These are phyloP conservation scores for Suillus spraguei DNA, from an alignment of 768 basidiomycete genomes.

Conservation along the genomic window DNA sequence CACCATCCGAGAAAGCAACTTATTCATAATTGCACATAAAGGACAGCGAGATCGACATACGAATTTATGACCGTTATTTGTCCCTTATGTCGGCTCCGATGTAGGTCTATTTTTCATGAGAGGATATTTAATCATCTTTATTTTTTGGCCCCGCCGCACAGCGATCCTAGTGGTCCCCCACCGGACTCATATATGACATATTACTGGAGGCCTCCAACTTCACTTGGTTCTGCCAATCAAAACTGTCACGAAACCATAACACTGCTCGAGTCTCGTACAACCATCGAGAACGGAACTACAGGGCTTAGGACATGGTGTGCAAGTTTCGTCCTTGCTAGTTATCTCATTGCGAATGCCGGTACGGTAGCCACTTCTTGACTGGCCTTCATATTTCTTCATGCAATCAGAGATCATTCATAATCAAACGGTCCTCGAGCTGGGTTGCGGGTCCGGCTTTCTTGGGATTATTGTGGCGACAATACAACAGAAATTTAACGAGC, in stretches of 20 bases:
- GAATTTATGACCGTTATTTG: slow-evolving; percentile 65
- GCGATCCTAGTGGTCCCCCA: slow-evolving; percentile 31
- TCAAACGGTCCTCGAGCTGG: slow-evolving; percentile 68
- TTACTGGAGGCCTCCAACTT: slow-evolving; percentile 48
- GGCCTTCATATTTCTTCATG: neutral
- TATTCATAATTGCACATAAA: slow-evolving; percentile 26
- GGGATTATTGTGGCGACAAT: slow-evolving; percentile 63
- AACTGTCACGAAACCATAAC: slow-evolving; percentile 48
- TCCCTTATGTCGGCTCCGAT: slow-evolving; percentile 41
- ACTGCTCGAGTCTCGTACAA: slow-evolving; percentile 71
- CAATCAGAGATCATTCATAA: slow-evolving; percentile 42
- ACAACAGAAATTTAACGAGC: slow-evolving; percentile 40
- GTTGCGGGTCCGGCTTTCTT: slow-evolving; percentile 76
- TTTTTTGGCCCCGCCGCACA: slow-evolving; percentile 1
- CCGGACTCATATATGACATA: slow-evolving; percentile 63
- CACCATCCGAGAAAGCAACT: too few species aligned
- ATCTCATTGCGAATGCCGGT: slow-evolving; percentile 62
- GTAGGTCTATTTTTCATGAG: slow-evolving; percentile 15
- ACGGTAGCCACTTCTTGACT: slow-evolving; percentile 15
- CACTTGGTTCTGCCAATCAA: neutral
- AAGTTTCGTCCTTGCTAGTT: slow-evolving; percentile 64
- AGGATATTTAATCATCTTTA: neutral
- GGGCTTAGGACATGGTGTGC: slow-evolving; percentile 82
- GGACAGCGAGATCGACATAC: slow-evolving; percentile 64
- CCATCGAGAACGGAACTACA: slow-evolving; percentile 76